Conservation (phyloP, 306 rosid species). For the Quercus engelmannii region DNA sequence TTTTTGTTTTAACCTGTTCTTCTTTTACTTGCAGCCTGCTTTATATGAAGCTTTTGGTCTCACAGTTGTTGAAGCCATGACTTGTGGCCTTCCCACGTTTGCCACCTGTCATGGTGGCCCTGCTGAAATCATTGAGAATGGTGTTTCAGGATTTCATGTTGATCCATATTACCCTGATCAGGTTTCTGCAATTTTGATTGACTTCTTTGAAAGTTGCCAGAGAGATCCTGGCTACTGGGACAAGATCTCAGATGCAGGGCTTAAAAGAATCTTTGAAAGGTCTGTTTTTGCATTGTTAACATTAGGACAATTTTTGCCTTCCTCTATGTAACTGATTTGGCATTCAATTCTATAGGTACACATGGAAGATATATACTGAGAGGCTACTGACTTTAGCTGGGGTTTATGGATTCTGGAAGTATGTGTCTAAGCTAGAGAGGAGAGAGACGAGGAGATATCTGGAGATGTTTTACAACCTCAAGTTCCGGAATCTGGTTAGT, state of each 20-base stretch:
- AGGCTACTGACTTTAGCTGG: slow-evolving; percentile 92
- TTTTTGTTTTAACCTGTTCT: too few species aligned
- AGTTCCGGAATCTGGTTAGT: slow-evolving; percentile 93
- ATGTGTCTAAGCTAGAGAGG: slow-evolving; percentile 87
- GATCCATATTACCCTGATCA: slow-evolving; percentile 92
- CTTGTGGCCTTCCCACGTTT: slow-evolving; percentile 86
- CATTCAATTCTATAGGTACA: slow-evolving; percentile 47
- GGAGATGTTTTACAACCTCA: slow-evolving; percentile 93
- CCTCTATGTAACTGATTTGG: too few species aligned
- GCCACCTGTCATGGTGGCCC: slow-evolving; percentile 97
- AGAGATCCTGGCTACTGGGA: slow-evolving; percentile 69
- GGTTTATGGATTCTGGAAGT: slow-evolving; percentile 93
- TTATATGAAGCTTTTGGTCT: slow-evolving; percentile 97
- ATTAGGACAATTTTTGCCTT: slow-evolving; percentile 6
- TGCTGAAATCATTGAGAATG: slow-evolving; percentile 89
- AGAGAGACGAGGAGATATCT: slow-evolving; percentile 80
- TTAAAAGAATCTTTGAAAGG: slow-evolving; percentile 82
- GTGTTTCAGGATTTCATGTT: slow-evolving; percentile 81
- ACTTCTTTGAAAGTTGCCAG: slow-evolving; percentile 64
- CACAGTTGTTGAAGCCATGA: slow-evolving; percentile 97
- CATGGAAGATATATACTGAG: slow-evolving; percentile 92
- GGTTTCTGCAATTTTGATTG: slow-evolving; percentile 52
- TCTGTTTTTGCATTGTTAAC: slow-evolving; percentile 1
- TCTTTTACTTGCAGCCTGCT: slow-evolving; percentile 67
- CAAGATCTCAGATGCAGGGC: slow-evolving; percentile 72